Conservation (phyloP, 352 stramenopile genomes). For the Globisporangium mamillatum region DNA sequence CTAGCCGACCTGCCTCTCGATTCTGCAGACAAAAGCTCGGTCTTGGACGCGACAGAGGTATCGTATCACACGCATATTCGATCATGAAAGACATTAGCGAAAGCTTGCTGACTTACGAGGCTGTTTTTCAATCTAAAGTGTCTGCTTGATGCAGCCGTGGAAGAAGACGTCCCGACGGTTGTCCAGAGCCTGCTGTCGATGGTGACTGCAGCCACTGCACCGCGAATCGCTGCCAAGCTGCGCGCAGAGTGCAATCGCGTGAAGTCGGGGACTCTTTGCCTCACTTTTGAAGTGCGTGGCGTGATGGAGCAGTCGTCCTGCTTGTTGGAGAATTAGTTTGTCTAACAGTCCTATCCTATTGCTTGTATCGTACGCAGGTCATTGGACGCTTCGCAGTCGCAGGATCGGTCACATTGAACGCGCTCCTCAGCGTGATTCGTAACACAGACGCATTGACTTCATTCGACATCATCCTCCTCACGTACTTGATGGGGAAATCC, state of each 20-base stretch:
- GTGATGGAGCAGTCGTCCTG: neutral
- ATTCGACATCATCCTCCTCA: constrained; percentile 68
- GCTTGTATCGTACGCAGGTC: constrained; percentile 19
- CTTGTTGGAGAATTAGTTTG: neutral
- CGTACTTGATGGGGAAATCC: constrained; percentile 54
- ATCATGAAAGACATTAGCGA: neutral
- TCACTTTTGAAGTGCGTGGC: constrained; percentile 45
- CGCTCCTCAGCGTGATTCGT: constrained; percentile 44
- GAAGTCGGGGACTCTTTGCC: constrained; percentile 38
- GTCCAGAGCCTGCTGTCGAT: constrained; percentile 78
- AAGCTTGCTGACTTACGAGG: neutral
- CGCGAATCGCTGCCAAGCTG: constrained; percentile 49
- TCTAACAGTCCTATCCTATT: neutral
- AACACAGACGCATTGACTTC: constrained; percentile 38
- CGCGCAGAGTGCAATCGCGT: constrained; percentile 63
- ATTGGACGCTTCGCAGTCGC: constrained; percentile 57
- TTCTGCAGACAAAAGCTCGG: constrained; percentile 51
- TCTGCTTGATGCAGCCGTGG: constrained; percentile 67
- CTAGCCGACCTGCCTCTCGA: constrained; percentile 72
- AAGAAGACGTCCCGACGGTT: constrained; percentile 77
- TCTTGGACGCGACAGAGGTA: constrained; percentile 67
- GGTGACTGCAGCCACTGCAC: constrained; percentile 45
- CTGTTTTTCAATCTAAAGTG: constrained; percentile 23
- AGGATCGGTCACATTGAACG: constrained; percentile 44
- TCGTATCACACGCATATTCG: neutral